Evolutionary conservation across 2,329 filamentous ascomycete genomes (phyloP), one percentile per base, ranked within the genome.

Genomic region (Trichoderma endophyticum): DNA sequence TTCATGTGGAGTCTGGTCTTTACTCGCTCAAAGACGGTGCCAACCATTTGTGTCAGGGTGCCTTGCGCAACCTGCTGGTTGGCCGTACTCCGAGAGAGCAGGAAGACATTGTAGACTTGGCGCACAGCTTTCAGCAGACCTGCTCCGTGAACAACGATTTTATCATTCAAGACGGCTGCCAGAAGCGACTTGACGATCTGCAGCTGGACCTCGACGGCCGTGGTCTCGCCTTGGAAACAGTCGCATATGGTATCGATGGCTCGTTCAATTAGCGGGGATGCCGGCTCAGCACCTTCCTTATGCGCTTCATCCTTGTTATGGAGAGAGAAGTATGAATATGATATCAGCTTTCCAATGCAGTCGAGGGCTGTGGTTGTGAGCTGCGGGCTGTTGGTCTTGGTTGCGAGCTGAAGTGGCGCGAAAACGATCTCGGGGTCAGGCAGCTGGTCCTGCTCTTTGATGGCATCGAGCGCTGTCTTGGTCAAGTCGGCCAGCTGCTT

Each of bases 211-310:
- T 98, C 95, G 67, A 92, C 88, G 4, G 94, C 91, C 0, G 97
- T 99, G 1, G 93, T 93, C 83, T 99, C 96, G 79, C 96, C 95
- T 80, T 98, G 95, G 80, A 99, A 99, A 81, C 96, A 99, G 80
- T 98, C 95, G 86, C 96, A 99, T 85, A 99, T 99, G 43, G 96
- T 97, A 83, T 99, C 97, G 78, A 99, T 99, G 72, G 97, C 96
- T 75, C 95, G 90, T 83, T 99, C 97, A 79, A 99, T 99, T 75
- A 99, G 86, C 18, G 95, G 95, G 4, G 92, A 86, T 72, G 81
- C 78, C 59, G 77, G 76, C 63, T 80, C 78, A 72, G 78, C 77
- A 57, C 81, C 82, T 75, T 86, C 83, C 75, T 85, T 81, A 70
- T 82, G 74, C 77, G 72, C 77, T 61, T 84, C 83, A 71, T 83